phyloP scores from a whole-genome alignment of 148 eudicot species.

The Dysphania ambrosioides region DNA sequence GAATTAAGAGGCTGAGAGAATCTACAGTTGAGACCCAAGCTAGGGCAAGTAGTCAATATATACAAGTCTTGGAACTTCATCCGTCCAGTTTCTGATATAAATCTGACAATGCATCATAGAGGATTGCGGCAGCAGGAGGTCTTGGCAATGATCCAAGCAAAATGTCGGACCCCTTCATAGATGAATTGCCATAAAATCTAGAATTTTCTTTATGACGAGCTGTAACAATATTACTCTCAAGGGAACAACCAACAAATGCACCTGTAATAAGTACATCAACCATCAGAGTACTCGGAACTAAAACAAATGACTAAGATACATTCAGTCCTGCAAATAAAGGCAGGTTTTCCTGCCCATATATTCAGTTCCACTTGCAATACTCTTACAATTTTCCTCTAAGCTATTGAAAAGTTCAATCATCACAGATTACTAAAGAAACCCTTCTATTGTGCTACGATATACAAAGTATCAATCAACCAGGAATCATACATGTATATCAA shows the following conservation, averaged over 20 bases:
- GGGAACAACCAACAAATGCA: conserved; percentile 80
- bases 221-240: conserved; percentile 71
- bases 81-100: conserved; percentile 48
- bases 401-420: too few relatives aligned
- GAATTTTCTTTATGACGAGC: conserved; percentile 63
- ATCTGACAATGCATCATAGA: conserved; percentile 60
- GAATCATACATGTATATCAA: background rate
- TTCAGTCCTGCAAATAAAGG: background rate
- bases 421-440: too few relatives aligned
- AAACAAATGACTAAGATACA: background rate
- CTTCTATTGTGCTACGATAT: background rate
- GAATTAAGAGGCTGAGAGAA: conserved; percentile 17
- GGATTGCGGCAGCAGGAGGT: conserved; percentile 81
- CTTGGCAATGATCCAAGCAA: conserved; percentile 67
- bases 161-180: conserved; percentile 58
- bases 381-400: too few relatives aligned
- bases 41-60: conserved; percentile 13
- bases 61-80: conserved; percentile 24
- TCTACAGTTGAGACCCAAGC: conserved; percentile 17
- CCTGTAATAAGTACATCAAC: conserved; percentile 39
- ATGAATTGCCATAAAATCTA: conserved; percentile 69
- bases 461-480: background rate
- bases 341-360: background rate
- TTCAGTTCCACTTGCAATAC: background rate
- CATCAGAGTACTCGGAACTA: background rate